Evolutionary conservation across 176 grass and related monocot genomes (phyloP).

Genomic region (Poa pratensis): DNA sequence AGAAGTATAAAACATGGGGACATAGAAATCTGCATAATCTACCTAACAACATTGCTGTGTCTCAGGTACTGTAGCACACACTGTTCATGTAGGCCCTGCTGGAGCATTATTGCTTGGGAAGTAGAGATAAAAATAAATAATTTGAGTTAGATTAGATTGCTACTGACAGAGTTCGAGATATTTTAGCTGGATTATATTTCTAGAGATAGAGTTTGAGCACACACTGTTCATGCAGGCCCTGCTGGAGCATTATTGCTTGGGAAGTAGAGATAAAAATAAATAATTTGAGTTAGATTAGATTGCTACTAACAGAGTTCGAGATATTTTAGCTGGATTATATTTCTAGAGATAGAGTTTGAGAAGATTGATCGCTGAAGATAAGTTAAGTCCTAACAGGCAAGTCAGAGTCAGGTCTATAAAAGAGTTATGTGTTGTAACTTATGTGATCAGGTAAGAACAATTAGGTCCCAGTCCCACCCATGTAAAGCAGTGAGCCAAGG

Average conservation of each 20-base stretch:
- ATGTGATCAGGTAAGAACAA: not conserved
- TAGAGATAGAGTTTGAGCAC: not conserved
- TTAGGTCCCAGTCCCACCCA: not conserved
- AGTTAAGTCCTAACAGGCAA: not conserved
- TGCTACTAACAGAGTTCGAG: not conserved
- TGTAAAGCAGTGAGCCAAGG: not conserved
- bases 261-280: not conserved
- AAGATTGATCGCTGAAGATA: not conserved
- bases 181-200: not conserved
- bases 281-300: conserved; percentile 14
- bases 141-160: conserved; percentile 5
- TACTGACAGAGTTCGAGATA: not conserved
- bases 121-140: not conserved
- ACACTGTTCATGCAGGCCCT: not conserved
- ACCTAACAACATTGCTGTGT: not conserved
- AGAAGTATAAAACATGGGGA: not conserved
- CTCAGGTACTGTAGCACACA: not conserved
- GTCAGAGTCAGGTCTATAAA: not conserved
- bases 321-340: not conserved
- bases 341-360: conserved; percentile 7
- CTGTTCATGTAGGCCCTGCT: not conserved
- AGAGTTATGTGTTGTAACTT: not conserved
- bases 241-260: not conserved
- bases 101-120: not conserved
- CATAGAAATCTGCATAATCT: not conserved